phyloP scores from a whole-genome alignment of 1,139 yeast genomes.

The Zygosaccharomyces sapae region DNA sequence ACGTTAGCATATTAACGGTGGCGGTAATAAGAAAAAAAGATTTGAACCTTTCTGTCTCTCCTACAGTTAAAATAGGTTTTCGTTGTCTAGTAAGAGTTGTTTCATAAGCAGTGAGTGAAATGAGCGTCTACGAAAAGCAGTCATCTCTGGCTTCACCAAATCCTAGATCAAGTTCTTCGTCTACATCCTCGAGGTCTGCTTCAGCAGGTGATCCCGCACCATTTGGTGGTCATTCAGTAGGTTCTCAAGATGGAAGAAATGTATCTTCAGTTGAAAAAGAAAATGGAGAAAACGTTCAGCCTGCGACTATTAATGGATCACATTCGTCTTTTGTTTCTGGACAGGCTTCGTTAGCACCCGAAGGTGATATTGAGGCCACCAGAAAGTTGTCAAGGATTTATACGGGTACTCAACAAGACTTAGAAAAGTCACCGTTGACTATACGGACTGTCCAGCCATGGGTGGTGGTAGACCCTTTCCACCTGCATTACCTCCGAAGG shows the following conservation, averaged over 20 bases:
- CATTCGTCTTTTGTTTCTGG: neutral
- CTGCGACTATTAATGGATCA: neutral
- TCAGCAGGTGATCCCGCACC: too few species aligned
- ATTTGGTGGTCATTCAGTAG: too few species aligned
- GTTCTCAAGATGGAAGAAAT: neutral
- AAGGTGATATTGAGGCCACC: slow-evolving; percentile 27
- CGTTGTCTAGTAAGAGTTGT: too few species aligned
- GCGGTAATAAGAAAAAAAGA: too few species aligned
- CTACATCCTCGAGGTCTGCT: too few species aligned
- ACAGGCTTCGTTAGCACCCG: slow-evolving; percentile 23
- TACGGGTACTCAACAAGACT: slow-evolving; percentile 36
- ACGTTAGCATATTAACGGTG: too few species aligned
- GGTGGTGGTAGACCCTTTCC: slow-evolving; percentile 57
- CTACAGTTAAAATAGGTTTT: too few species aligned
- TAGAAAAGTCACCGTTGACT: slow-evolving; percentile 31
- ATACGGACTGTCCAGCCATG: slow-evolving; percentile 46
- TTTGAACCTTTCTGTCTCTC: too few species aligned
- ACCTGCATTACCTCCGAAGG: slow-evolving; percentile 47
- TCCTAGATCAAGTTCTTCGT: too few species aligned
- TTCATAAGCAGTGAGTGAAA: too few species aligned
- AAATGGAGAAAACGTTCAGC: neutral
- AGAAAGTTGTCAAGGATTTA: slow-evolving; percentile 35
- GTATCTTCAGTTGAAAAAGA: slow-evolving; percentile 13
- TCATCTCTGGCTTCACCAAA: too few species aligned
- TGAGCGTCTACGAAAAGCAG: too few species aligned